Base-by-base conservation (phyloP, 495 filamentous ascomycete genomes). In the Daldinia vernicosa region DNA sequence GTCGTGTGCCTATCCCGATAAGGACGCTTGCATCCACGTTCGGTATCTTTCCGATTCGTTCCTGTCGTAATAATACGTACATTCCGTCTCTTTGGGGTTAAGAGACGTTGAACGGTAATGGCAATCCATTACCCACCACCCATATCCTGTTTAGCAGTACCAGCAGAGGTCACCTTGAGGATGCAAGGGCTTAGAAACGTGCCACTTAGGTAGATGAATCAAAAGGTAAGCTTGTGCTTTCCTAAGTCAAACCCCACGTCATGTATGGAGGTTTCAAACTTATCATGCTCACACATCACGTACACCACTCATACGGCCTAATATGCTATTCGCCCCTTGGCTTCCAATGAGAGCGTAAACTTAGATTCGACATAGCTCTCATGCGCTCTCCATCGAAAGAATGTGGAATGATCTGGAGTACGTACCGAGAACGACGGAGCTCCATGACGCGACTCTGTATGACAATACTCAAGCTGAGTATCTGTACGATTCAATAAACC, bases 1-100 rank as follows among this genome's bases (percentile, higher is more conserved):
- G 50, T 60, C 28, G 33, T 43, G 19, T 26, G 14, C 67, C 39
- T 39, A 26, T 70, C 12, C 67, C 39, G 56, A 70, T 51, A 30
- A 65, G 27, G 17, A 11, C 2, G 39, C 40, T 22, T 24, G 33
- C 11, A 33, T 55, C 51, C 12, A 51, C 32, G 28, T 52, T 54
- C 39, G 61, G 61, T 8, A 19, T 26, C 30, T 26, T 1, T 40
- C 61, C 67, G 61, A 66, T 66, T 66, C 37, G 62, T 51, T 56
- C 4, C 19, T 22, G 17, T 24, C 43, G 27, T 24, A 17, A 22
- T 40, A 22, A 35, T 45, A 19, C 24, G 1, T 39, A 7, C 52
- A 60, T 24, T 43, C 57, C 53, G 26, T 58, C 17, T 14, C 56
- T 39, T 2, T 27, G 67, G 62, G 55, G 27, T 6, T 60, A 27